Evolutionary conservation across 202 grass and related monocot genomes (phyloP).

Genomic region (Schoenoplectus tabernaemontani): DNA sequence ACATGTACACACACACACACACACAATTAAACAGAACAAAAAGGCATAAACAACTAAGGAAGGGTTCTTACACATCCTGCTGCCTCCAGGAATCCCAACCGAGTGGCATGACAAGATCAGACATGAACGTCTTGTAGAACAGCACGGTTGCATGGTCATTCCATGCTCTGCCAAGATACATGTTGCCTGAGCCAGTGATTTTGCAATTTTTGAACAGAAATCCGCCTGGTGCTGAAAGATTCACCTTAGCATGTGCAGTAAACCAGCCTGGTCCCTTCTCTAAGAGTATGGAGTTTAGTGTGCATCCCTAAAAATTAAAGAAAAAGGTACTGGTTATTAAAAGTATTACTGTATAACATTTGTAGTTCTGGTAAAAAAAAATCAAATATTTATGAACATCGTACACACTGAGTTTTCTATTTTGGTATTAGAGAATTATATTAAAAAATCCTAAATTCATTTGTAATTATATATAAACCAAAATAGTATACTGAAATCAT

Average conservation of each 20-base stretch:
- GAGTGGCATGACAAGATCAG: conserved; percentile 14
- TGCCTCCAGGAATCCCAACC: conserved; percentile 48
- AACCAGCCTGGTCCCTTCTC: conserved; percentile 20
- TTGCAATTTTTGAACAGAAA: conserved; percentile 43
- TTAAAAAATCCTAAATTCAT: neutral
- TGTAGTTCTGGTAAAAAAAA: neutral
- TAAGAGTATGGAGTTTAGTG: conserved; percentile 19
- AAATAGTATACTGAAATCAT: neutral
- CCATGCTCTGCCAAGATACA: too few relatives aligned
- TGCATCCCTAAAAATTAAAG: conserved; percentile 11
- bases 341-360: neutral
- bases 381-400: neutral
- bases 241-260: conserved; percentile 33
- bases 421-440: neutral
- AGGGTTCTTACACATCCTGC: neutral
- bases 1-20: too few relatives aligned
- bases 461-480: neutral
- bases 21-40: too few relatives aligned
- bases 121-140: conserved; percentile 38
- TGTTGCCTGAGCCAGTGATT: neutral
- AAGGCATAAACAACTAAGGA: too few relatives aligned
- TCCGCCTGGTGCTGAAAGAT: neutral
- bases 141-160: conserved; percentile 37
- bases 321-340: too few relatives aligned
- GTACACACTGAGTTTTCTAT: neutral